Evolutionary conservation across 306 rosid species (phyloP), one percentile per base, ranked within the genome.

Genomic region (Ziziphus jujuba): DNA sequence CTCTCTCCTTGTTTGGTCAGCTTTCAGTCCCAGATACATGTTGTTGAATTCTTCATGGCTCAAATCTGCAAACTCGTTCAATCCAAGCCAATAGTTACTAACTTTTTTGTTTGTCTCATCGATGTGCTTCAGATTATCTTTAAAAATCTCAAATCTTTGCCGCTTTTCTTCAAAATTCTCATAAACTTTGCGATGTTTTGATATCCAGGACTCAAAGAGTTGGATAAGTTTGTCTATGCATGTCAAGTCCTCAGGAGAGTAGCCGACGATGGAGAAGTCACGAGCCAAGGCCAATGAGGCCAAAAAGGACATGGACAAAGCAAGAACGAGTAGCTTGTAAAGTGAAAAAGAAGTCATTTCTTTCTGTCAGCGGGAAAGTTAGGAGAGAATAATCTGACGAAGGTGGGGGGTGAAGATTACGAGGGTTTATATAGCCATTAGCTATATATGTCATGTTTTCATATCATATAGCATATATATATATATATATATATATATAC

Each of bases 41-140:
- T 49, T 61, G 59, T 71, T 72, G 43, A 88, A 85, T 77, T 88
- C 91, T 45, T 88, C 82, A 56, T 85, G 85, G 63, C 69, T 88
- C 76, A 88, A 60, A 83, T 85, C 91, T 40, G 87, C 89, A 75
- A 85, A 88, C 77, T 88, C 89, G 21, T 85, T 88, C 35, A 88
- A 58, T 14, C 95, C 95, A 31, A 88, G 87, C 91, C 91, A 83
- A 63, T 79, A 88, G 79, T 79, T 88, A 33, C 43, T 83, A 23
- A 77, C 77, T 35, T 51, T 57, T 74, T 77, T 81, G 66, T 85
- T 88, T 11, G 67, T 81, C 52, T 83, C 89, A 8, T 85, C 89
- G 2, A 88, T 83, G 76, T 88, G 89, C 49, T 79, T 77, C 23
- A 88, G 50, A 68, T 88, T 85, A 56, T 88, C 91, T 78, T 85